Conservation (phyloP, 1,284 basidiomycete genomes). For the Cerioporus squamosus region DNA sequence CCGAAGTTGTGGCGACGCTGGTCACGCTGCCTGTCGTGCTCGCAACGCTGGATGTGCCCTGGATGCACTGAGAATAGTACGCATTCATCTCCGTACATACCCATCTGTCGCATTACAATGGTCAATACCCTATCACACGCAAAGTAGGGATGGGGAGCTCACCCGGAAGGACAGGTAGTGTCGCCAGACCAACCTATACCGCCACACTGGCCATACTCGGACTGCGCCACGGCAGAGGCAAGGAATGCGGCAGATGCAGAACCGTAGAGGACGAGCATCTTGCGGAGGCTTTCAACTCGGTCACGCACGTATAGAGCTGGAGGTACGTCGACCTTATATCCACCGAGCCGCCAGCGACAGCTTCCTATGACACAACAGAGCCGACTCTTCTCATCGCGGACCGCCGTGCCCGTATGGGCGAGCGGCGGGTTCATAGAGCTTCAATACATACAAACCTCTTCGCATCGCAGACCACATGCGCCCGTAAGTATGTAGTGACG, state of each 20-base stretch:
- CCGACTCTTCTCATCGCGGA: no score
- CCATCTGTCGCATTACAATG: constrained; percentile 27
- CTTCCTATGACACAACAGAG: not conserved
- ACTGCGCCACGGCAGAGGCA: constrained; percentile 3
- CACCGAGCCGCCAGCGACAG: not conserved
- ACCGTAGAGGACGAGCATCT: no score
- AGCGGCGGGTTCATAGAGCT: no score
- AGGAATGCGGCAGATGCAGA: not conserved
- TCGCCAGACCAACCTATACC: constrained; percentile 38
- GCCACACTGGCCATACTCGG: constrained; percentile 39
- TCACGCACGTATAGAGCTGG: no score
- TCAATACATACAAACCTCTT: no score
- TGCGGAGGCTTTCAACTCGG: not conserved
- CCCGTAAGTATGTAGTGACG: no score
- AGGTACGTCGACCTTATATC: no score
- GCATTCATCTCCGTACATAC: constrained; percentile 35
- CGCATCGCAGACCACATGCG: no score
- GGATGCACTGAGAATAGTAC: constrained; percentile 44
- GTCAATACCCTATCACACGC: no score
- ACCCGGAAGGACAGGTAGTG: constrained; percentile 39
- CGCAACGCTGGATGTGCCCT: constrained; percentile 14
- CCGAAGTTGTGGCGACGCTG: no score
- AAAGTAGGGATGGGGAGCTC: not conserved
- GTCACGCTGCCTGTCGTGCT: not conserved
- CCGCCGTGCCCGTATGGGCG: no score